Percentiles rank a stretch among this genome's conserved stretches.
These are phyloP conservation scores for Lachnellula willkommii DNA, from an alignment of 2,329 filamentous ascomycete genomes.

Conservation along the genomic window DNA sequence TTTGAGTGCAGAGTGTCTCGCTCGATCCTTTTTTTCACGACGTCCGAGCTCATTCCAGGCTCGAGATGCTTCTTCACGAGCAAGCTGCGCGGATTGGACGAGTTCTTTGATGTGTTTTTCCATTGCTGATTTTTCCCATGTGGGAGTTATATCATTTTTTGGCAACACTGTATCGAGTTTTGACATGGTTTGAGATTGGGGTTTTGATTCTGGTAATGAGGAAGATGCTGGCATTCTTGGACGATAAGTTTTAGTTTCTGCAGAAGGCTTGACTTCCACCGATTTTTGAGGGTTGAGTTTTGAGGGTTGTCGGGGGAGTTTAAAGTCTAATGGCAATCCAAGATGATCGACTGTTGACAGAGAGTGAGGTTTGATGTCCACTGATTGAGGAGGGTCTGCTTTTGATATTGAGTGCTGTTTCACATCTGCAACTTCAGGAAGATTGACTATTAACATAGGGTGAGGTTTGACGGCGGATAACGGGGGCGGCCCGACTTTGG, in stretches of 20 bases:
- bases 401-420: background rate
- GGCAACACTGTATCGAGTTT: background rate
- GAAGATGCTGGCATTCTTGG: background rate
- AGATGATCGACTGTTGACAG: background rate
- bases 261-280: background rate
- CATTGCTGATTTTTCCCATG: background rate
- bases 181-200: background rate
- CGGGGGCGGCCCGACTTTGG: background rate
- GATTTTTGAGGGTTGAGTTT: background rate
- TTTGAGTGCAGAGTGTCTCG: background rate
- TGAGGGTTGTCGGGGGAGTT: background rate
- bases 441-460: background rate
- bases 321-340: background rate
- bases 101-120: background rate
- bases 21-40: background rate
- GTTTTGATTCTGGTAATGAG: background rate
- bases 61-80: background rate
- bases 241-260: background rate
- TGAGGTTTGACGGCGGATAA: background rate
- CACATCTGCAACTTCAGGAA: background rate
- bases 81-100: background rate
- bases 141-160: background rate
- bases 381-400: background rate
- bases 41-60: background rate
- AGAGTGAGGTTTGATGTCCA: background rate